These are phyloP conservation scores for Canna indica DNA, from an alignment of 176 grass and related monocot genomes.

Conservation along the genomic window DNA sequence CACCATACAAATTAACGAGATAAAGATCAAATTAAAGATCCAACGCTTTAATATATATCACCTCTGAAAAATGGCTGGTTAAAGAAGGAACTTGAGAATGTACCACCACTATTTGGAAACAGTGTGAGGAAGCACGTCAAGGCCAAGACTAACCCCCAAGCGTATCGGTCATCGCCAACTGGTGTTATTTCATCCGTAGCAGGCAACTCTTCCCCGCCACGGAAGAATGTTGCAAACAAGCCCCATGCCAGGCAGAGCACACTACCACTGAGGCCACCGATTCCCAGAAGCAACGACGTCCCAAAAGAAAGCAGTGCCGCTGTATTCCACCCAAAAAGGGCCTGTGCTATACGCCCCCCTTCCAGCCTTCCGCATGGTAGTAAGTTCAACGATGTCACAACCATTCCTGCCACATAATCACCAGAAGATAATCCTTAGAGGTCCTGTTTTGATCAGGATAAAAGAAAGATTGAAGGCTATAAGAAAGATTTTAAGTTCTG, in stretches of 20 bases:
- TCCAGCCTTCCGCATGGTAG: slow-evolving; percentile 76
- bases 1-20: not conserved
- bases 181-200: slow-evolving; percentile 93
- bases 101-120: slow-evolving; percentile 88
- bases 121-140: slow-evolving; percentile 72
- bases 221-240: slow-evolving; percentile 80
- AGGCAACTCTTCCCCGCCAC: slow-evolving; percentile 83
- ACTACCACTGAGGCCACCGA: slow-evolving; percentile 62
- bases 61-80: slow-evolving; percentile 61
- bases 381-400: slow-evolving; percentile 94
- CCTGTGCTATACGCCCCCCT: slow-evolving; percentile 77
- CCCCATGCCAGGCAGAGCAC: slow-evolving; percentile 93
- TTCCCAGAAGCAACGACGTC: slow-evolving; percentile 52
- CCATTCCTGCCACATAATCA: slow-evolving; percentile 34
- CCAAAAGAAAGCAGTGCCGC: slow-evolving; percentile 64
- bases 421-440: no score
- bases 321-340: slow-evolving; percentile 50
- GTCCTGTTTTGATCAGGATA: no score
- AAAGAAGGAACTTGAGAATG: slow-evolving; percentile 69
- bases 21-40: not conserved
- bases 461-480: no score
- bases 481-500: no score
- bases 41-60: not conserved
- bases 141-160: slow-evolving; percentile 66
- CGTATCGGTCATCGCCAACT: slow-evolving; percentile 39